Base-by-base conservation (phyloP, 2,329 filamentous ascomycete species). In the Ascochyta pisi region DNA sequence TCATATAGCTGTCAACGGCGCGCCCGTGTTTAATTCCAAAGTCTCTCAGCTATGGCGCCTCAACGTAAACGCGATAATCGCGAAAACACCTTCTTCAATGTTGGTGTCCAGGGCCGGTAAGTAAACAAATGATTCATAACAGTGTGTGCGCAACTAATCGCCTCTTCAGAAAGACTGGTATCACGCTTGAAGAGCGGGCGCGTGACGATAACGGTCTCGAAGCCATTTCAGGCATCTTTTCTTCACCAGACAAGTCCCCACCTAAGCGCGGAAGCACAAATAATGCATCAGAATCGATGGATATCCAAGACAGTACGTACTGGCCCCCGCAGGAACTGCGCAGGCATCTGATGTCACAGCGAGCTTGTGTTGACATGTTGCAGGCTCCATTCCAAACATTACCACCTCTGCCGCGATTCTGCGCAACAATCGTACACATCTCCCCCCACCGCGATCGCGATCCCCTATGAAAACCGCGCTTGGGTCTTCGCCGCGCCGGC, bases 191-290 rank as follows among this genome's bases (percentile, higher is more conserved):
- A 68, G 91, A 96, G 51, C 91, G 91, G 48, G 81, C 88, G 58
- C 89, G 92, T 78, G 94, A 98, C 77, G 92, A 96, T 74, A 83
- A 96, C 82, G 95, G 94, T 75, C 87, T 99, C 81, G 92, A 97
- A 73, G 89, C 91, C 33, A 84, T 96, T 55, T 90, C 94, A 33
- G 86, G 86, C 64, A 86, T 98, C 63, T 96, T 96, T 76, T 97
- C 93, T 8, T 96, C 93, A 19, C 92, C 93, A 13, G 84, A 86
- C 63, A 90, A 88, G 68, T 78, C 76, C 50, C 83, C 82, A n/a
- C 79, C 81, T 1, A 73, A 65, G 63, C 63, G 60, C 46, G 63
- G 54, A 19, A 69, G 60, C 1, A 83, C 81, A 13, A 76, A 82
- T 37, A 78, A 78, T 23, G 80, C 80, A 16, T 85, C 84, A 27